phyloP scores from a whole-genome alignment of 352 stramenopile genomes.

The Globisporangium mamillatum region DNA sequence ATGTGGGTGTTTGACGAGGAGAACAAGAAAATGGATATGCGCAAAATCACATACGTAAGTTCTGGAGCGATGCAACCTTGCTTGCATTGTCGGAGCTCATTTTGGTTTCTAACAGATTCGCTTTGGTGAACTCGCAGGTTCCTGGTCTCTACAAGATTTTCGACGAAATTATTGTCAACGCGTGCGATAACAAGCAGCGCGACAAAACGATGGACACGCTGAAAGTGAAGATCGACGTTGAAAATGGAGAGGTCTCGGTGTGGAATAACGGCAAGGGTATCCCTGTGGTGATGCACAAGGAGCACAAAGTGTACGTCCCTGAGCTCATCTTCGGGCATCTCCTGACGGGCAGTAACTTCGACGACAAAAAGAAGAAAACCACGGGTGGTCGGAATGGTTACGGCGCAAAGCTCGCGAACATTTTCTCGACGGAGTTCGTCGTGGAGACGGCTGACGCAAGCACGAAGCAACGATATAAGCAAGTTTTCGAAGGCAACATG shows the following conservation, averaged over 20 bases:
- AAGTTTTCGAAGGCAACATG: conserved; percentile 95
- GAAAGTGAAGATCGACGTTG: conserved; percentile 93
- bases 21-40: conserved; percentile 90
- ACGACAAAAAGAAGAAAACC: conserved; percentile 96
- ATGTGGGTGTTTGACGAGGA: conserved; percentile 92
- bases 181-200: conserved; percentile 99
- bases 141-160: conserved; percentile 99
- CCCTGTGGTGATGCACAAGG: conserved; percentile 95
- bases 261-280: conserved; percentile 98
- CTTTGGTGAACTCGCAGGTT: conserved; percentile 37
- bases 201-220: conserved; percentile 94
- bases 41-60: conserved; percentile 90
- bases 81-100: neutral
- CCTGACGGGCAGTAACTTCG: conserved; percentile 97
- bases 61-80: neutral
- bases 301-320: conserved; percentile 97
- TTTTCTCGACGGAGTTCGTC: conserved; percentile 99
- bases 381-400: conserved; percentile 96
- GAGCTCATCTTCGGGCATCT: conserved; percentile 98
- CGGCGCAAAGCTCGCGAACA: conserved; percentile 99
- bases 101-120: neutral
- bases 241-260: conserved; percentile 93
- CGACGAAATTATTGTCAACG: conserved; percentile 99
- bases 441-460: conserved; percentile 97
- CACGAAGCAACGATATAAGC: conserved; percentile 92